Evolutionary conservation across 148 eudicot species (phyloP), one percentile per base, ranked within the genome.

Genomic region (Talinum fruticosum): DNA sequence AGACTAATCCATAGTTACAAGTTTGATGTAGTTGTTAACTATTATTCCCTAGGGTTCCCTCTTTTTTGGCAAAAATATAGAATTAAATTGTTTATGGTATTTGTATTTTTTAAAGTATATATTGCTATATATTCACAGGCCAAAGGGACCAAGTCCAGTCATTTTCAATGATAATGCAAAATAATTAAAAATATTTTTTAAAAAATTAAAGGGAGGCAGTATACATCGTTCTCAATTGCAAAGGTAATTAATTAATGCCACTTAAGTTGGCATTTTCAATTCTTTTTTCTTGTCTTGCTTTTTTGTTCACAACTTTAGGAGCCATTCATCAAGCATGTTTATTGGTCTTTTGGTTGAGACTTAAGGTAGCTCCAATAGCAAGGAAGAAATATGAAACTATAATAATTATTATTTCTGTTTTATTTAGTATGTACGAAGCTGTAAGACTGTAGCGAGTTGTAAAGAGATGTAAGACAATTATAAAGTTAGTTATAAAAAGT

Each of bases 91-190:
- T 26, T 10, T 59, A 6, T 28, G 28, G 1, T n/a, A 4, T 54
- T 15, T 62, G 28, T 62, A 26, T 62, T 62, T 62, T 10, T 4
- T 62, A 62, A 62, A 62, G 8, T 62, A n/a, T n/a, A n/a, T n/a
- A 62, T 61, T 61, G 32, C 66, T 1, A 24, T 61, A 26, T 61
- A 61, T 62, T 62, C 30, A 62, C 33, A 62, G 66, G 66, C 32
- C 29, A 69, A 28, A 24, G 74, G 82, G 82, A 80, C 78, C 78
- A 68, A 80, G 35, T 74, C 74, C 74, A 21, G 26, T 79, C 82
- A 2, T 74, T 74, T 38, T 79, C 77, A 49, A 6, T 28, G 29
- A 72, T 72, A 79, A 73, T 66, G 68, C 73, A 34, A 73, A 51
- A 18, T 72, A 38, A 30, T 33, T n/a, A n/a, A n/a, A n/a, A n/a